Conservation (phyloP, 805 yeast species). For the Candida fluviatilis region DNA sequence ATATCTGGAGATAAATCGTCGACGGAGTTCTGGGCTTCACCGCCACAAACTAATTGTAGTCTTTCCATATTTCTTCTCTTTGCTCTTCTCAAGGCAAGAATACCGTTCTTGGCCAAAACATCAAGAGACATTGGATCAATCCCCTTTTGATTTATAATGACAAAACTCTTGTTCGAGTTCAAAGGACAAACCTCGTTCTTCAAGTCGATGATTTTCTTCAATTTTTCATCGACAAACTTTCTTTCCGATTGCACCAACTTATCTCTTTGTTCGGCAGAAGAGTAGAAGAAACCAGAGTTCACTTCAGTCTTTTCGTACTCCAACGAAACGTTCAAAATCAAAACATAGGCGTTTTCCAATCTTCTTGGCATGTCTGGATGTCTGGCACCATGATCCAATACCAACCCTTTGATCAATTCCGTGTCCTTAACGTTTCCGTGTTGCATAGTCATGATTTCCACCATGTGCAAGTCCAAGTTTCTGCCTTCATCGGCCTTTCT, state of each 20-base stretch:
- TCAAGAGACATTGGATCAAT: conserved; percentile 98
- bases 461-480: conserved; percentile 86
- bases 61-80: conserved; percentile 99
- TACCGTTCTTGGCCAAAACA: conserved; percentile 86
- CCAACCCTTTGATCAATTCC: conserved; percentile 79
- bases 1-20: conserved; percentile 81
- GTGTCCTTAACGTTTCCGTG: conserved; percentile 84
- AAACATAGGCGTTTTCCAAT: conserved; percentile 75
- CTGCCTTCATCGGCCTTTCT: conserved; percentile 43
- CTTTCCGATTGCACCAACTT: conserved; percentile 91
- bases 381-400: conserved; percentile 96
- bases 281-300: conserved; percentile 91
- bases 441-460: conserved; percentile 98
- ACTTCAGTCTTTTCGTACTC: conserved; percentile 98
- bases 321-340: conserved; percentile 87
- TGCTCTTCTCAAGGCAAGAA: conserved; percentile 94
- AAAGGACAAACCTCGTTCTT: conserved; percentile 87
- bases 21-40: conserved; percentile 95
- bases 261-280: conserved; percentile 94
- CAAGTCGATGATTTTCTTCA: conserved; percentile 85
- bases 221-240: conserved; percentile 88
- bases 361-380: conserved; percentile 98
- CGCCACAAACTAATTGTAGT: conserved; percentile 92
- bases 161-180: conserved; percentile 73
- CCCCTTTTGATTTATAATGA: conserved; percentile 95